A percentile compares a stretch with the other conserved stretches of the same genome.
These are phyloP conservation scores for Starmerella riodocensis DNA, from an alignment of 805 yeast genomes.

Conservation along the genomic window DNA sequence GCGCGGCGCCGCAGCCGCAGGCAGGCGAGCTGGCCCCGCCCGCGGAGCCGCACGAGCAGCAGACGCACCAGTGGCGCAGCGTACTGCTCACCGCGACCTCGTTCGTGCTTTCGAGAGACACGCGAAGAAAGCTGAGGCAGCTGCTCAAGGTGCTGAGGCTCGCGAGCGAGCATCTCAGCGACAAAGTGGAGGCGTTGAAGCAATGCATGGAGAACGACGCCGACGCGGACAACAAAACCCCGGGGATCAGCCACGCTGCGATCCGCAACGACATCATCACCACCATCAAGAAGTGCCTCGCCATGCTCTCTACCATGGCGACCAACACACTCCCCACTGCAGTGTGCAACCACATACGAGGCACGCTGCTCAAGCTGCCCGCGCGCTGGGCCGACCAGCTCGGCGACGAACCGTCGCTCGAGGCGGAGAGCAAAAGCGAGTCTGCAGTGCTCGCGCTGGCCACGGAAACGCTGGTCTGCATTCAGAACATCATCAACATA, in stretches of 20 bases:
- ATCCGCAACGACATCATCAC: slow-evolving; percentile 72
- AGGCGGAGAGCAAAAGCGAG: slow-evolving; percentile 31
- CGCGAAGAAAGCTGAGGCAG: slow-evolving; percentile 17
- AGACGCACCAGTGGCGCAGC: slow-evolving; percentile 21
- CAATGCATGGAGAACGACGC: slow-evolving; percentile 21
- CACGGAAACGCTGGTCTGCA: slow-evolving; percentile 79
- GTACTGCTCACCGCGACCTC: slow-evolving; percentile 28
- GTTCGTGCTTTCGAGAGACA: slow-evolving; percentile 31
- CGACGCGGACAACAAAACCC: slow-evolving; percentile 18
- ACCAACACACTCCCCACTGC: slow-evolving; percentile 65
- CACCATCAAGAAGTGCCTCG: slow-evolving; percentile 79
- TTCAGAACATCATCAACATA: slow-evolving; percentile 64
- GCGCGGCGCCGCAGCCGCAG: neutral
- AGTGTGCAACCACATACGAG: slow-evolving; percentile 68
- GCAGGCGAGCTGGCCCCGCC: neutral
- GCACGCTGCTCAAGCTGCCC: slow-evolving; percentile 64
- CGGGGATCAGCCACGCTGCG: slow-evolving; percentile 24
- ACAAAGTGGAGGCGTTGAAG: slow-evolving; percentile 19
- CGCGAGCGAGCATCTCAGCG: slow-evolving; percentile 19
- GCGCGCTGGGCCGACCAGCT: slow-evolving; percentile 46
- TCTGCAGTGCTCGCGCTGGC: slow-evolving; percentile 71
- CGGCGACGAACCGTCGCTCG: slow-evolving; percentile 13
- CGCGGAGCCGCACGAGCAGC: slow-evolving; percentile 1
- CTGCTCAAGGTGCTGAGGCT: slow-evolving; percentile 17
- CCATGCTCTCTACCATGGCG: slow-evolving; percentile 72